phyloP scores from a whole-genome alignment of 1,284 basidiomycete species.

The Cystobasidium slooffiae region DNA sequence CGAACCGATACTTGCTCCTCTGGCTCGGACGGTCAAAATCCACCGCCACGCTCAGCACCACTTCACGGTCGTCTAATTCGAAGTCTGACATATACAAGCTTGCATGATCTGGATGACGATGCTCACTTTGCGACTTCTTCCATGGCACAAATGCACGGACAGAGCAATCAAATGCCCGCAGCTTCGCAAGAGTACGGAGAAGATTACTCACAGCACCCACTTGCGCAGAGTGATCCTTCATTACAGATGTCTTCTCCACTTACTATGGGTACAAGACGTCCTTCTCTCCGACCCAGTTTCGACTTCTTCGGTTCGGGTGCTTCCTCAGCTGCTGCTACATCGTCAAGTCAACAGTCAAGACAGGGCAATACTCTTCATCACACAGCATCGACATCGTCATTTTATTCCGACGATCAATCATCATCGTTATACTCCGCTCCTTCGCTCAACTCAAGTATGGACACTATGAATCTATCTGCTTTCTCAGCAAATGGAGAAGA shows the following conservation, averaged over 20 bases:
- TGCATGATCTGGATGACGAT: conserved; percentile 9
- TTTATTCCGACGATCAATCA: conserved; percentile 1
- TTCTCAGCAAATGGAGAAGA: not conserved
- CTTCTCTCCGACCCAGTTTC: conserved; percentile 4
- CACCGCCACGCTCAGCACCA: conserved; percentile 9
- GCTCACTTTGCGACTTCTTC: not conserved
- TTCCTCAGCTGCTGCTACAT: not conserved
- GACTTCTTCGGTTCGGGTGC: not conserved
- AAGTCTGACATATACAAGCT: conserved; percentile 17
- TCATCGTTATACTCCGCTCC: conserved; percentile 19
- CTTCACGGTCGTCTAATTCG: conserved; percentile 12
- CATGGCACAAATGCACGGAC: not conserved
- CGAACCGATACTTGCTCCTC: conserved; percentile 21
- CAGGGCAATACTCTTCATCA: not conserved
- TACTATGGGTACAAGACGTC: not conserved
- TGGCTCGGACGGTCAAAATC: conserved; percentile 1
- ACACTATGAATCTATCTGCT: conserved; percentile 18
- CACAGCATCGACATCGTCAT: conserved; percentile 19
- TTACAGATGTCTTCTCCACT: not conserved
- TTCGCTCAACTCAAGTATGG: conserved; percentile 21
- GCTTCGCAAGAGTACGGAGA: not conserved
- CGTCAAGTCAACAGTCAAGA: not conserved
- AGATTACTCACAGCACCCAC: not conserved
- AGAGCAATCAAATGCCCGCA: not conserved
- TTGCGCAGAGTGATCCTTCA: conserved; percentile 10